Conservation (phyloP, 2,329 filamentous ascomycete species). For the Microdochium nivale region DNA sequence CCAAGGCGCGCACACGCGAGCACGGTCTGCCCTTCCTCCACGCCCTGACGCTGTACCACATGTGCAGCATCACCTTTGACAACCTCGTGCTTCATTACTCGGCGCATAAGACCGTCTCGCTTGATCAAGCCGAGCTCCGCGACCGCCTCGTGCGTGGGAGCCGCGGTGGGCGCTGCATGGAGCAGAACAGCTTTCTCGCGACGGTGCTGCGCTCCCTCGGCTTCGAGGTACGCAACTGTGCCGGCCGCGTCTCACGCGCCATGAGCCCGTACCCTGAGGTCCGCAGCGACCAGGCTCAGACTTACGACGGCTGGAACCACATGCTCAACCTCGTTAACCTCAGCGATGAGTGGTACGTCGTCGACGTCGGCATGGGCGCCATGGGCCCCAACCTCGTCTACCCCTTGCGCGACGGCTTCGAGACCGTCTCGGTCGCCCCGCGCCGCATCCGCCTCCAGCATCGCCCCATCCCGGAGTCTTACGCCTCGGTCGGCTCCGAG, state of each 20-base stretch:
- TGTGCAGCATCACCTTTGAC: not conserved
- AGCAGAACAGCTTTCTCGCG: not conserved
- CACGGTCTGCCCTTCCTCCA: not conserved
- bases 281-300: not conserved
- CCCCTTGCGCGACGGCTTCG: not conserved
- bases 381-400: not conserved
- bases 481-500: not conserved
- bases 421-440: not conserved
- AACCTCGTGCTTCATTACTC: not conserved
- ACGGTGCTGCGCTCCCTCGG: not conserved
- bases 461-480: not conserved
- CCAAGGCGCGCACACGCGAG: not conserved
- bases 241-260: not conserved
- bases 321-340: not conserved
- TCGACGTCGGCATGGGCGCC: not conserved
- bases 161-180: slow-evolving; percentile 1
- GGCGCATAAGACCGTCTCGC: not conserved
- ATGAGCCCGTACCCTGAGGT: not conserved
- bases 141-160: not conserved
- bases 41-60: not conserved
- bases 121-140: not conserved
- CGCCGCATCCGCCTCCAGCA: not conserved
- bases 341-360: not conserved
- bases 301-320: not conserved
- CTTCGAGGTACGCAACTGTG: not conserved